Evolutionary conservation across 2,329 filamentous ascomycete genomes (phyloP).

Genomic region (Fusarium napiforme): DNA sequence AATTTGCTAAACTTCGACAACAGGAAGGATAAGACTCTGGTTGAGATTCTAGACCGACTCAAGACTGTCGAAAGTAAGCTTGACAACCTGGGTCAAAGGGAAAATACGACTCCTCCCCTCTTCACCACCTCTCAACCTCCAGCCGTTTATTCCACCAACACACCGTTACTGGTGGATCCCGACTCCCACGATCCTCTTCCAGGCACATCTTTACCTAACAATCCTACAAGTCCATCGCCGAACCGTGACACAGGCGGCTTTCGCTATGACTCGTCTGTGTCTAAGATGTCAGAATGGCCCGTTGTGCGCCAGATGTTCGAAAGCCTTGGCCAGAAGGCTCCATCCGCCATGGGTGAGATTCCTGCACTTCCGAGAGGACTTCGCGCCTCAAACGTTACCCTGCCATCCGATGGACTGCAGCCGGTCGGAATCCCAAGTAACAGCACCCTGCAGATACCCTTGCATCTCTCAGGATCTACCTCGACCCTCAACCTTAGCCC

Average conservation of each 20-base stretch:
- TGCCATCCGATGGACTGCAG: slow-evolving; percentile 41
- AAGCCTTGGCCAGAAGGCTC: slow-evolving; percentile 39
- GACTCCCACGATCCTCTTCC: slow-evolving; percentile 39
- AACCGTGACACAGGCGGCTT: slow-evolving; percentile 37
- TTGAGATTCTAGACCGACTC: slow-evolving; percentile 68
- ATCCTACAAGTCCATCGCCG: slow-evolving; percentile 34
- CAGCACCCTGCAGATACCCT: slow-evolving; percentile 32
- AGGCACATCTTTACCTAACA: slow-evolving; percentile 29
- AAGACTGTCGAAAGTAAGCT: slow-evolving; percentile 66
- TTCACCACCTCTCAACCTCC: slow-evolving; percentile 37
- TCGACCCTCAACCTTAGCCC: slow-evolving; percentile 26
- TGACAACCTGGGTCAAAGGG: slow-evolving; percentile 53
- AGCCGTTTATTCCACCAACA: slow-evolving; percentile 32
- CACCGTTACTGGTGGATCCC: slow-evolving; percentile 36
- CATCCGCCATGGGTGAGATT: slow-evolving; percentile 31
- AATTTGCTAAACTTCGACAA: slow-evolving; percentile 25
- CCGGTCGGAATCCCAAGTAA: slow-evolving; percentile 27
- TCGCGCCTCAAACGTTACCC: slow-evolving; percentile 30
- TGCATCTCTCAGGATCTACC: slow-evolving; percentile 34
- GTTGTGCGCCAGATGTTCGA: slow-evolving; percentile 43
- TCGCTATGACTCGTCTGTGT: slow-evolving; percentile 44
- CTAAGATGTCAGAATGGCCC: slow-evolving; percentile 43
- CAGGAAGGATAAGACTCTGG: slow-evolving; percentile 71
- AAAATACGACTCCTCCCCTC: slow-evolving; percentile 28
- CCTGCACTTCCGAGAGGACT: slow-evolving; percentile 36